Conservation (phyloP, 805 yeast species). For the Starmerella stellata region DNA sequence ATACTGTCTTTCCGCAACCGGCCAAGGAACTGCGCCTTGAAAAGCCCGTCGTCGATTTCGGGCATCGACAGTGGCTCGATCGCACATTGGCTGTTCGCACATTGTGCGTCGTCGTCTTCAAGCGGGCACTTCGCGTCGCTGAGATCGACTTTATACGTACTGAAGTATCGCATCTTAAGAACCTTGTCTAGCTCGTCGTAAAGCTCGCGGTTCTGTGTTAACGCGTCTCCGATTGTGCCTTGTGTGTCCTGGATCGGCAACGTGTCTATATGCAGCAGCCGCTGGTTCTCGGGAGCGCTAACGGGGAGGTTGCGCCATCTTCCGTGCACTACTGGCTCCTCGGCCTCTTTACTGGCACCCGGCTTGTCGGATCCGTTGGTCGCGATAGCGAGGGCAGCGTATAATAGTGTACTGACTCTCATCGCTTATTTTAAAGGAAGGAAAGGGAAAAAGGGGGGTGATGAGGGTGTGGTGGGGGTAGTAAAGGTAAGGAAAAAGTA, state of each 20-base stretch:
- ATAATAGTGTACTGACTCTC: too few relatives aligned
- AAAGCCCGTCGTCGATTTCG: conserved; percentile 45
- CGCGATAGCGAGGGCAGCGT: too few relatives aligned
- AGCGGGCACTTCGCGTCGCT: conserved; percentile 59
- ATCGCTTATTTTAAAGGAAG: too few relatives aligned
- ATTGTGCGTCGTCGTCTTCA: conserved; percentile 60
- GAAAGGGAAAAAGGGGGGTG: too few relatives aligned
- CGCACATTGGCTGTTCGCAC: conserved; percentile 77
- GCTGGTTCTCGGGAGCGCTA: conserved; percentile 11
- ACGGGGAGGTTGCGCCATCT: conserved; percentile 4
- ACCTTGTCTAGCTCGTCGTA: conserved; percentile 40
- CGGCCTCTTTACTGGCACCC: too few relatives aligned
- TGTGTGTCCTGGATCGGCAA: conserved; percentile 14
- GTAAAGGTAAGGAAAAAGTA: too few relatives aligned
- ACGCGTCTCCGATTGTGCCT: conserved; percentile 27
- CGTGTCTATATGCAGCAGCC: conserved; percentile 7
- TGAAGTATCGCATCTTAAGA: conserved; percentile 63
- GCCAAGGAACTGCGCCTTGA: conserved; percentile 60
- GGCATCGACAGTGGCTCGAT: conserved; percentile 60
- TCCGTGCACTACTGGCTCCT: conserved; percentile 4
- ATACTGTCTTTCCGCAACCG: conserved; percentile 26
- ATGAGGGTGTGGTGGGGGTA: too few relatives aligned
- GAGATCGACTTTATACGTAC: conserved; percentile 69
- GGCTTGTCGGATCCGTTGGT: too few relatives aligned
- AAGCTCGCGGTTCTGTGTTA: conserved; percentile 33